Base-by-base conservation (phyloP, 2,329 filamentous ascomycete genomes). In the Zymoseptoria passerinii region DNA sequence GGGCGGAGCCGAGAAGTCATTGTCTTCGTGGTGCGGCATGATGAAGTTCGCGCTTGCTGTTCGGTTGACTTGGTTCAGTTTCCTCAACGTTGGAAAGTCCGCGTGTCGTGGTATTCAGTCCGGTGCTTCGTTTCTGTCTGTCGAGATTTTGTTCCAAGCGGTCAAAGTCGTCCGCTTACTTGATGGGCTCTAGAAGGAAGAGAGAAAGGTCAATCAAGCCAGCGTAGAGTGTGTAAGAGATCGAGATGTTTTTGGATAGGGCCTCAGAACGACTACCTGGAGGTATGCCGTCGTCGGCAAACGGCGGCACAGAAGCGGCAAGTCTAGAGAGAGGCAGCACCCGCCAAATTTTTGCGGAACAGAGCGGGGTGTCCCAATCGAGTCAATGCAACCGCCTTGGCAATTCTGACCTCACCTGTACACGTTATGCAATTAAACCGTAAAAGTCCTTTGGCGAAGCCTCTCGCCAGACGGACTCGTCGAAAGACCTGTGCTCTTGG, bases 1-100 rank as follows among this genome's bases (percentile, higher is more conserved):
- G 27, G 73, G 54, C 23, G 76, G 72, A 8, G 75, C 73, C 10
- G 75, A 73, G 61, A 79, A 79, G 19, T 70, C 66, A 49, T 68
- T 62, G 50, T 73, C 67, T 5, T 71, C 61, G 16, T 61, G 61
- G 53, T 63, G 57, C 23, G 65, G 63, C 66, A 69, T 68, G 50
- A 28, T 50, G 29, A 23, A 54, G 28, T 50, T 5, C 4, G 10
- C 3, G 19, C 49, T 50, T 13, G 35, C n/a, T 44, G 5, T 13
- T 44, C 35, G 5, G 7, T 44, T 16, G 35, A 44, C 35, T 44
- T 16, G 7, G 35, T 16, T 23, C 23, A 23, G 23, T 23, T 23
- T 23, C 23, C 23, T 23, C 23, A 4, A 23, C 23, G 23, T 23
- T 23, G 23, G 23, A 23, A 23, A 23, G 23, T 23, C 23, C 23